These are phyloP conservation scores for Rhodotorula diobovata DNA, from an alignment of 768 basidiomycete species.

Conservation along the genomic window DNA sequence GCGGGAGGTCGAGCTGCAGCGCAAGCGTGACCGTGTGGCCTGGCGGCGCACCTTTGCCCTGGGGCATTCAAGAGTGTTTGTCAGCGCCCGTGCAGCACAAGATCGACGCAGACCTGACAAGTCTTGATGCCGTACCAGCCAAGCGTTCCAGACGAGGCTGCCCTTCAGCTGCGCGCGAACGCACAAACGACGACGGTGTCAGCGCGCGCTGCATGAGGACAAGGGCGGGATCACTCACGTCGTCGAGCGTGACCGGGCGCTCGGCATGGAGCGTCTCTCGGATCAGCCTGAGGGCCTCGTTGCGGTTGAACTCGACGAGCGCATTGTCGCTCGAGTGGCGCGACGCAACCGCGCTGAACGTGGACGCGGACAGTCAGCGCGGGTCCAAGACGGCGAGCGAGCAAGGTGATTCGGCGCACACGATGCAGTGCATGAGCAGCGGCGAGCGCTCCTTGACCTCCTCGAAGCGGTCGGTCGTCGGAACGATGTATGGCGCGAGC, in stretches of 20 bases:
- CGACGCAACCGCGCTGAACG: slow-evolving; percentile 22
- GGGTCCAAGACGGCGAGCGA: not conserved
- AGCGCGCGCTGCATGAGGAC: not conserved
- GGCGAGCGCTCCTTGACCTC: slow-evolving; percentile 17
- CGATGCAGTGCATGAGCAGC: slow-evolving; percentile 22
- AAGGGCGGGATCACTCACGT: not conserved
- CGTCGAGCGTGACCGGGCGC: slow-evolving; percentile 18
- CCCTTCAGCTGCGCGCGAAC: slow-evolving; percentile 14
- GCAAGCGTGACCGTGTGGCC: slow-evolving; percentile 30
- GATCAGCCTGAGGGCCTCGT: slow-evolving; percentile 10
- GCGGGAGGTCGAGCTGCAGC: slow-evolving; percentile 30
- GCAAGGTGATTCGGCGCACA: not conserved
- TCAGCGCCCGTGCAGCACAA: not conserved
- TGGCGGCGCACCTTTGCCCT: slow-evolving; percentile 29
- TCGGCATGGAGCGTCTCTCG: slow-evolving; percentile 30
- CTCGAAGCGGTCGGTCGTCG: slow-evolving; percentile 11
- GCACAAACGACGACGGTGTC: too few relatives aligned
- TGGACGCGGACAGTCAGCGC: not conserved
- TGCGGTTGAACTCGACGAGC: slow-evolving; percentile 12
- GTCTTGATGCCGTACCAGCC: slow-evolving; percentile 12
- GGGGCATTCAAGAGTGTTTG: not conserved
- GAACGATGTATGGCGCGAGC: slow-evolving; percentile 33
- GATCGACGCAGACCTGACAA: not conserved
- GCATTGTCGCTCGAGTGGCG: slow-evolving; percentile 17
- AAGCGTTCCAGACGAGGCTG: slow-evolving; percentile 20